Base-by-base conservation (phyloP, 1,284 basidiomycete species). In the Phaffia rhodozyma region DNA sequence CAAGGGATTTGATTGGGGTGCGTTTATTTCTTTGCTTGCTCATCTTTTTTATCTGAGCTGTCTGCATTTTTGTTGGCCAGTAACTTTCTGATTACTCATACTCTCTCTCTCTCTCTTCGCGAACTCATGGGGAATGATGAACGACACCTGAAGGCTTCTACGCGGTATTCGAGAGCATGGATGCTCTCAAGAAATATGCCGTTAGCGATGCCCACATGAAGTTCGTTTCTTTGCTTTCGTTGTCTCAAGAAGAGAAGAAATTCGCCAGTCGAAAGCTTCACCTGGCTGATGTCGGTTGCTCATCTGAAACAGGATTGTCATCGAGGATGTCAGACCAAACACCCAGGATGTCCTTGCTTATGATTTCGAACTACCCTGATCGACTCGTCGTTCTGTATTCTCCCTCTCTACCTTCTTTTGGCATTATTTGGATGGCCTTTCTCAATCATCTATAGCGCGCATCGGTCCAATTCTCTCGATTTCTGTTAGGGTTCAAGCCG, bases 1-100 rank as follows among this genome's bases (percentile, higher is more conserved):
- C 34, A 73, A 76, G 68, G 75, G 75, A 0, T 76, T 67, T 61
- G 70, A 76, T 68, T 75, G 66, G 65, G 73, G 73, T 72, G 50
- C 60, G 70, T 66, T 18, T 29, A 21, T 53, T 21, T 18, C 18
- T 6, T n/a, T n/a, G n/a, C 23, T 43, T 43, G 5, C 16, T 43
- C 2, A 2, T 43, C 13, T 7, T 11, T 7, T 11, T 16, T 11
- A 43, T 11, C 38, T 43, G 38, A 43, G 13, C 13, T 7, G 13
- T 2, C 16, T 16, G 13, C 2, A 11, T 43, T 16, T 16, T 11
- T 43, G 13, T 16, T 43, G 6, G 13, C 38, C 13, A 16, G 38
- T 16, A 43, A 16, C 38, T 7, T 43, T 7, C 13, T 43, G 13
- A 43, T 43, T 11, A 11, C 13, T 7, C 38, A 43, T 43, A 7